phyloP scores from a whole-genome alignment of 2,329 filamentous ascomycete genomes.

The Alternaria longipes region DNA sequence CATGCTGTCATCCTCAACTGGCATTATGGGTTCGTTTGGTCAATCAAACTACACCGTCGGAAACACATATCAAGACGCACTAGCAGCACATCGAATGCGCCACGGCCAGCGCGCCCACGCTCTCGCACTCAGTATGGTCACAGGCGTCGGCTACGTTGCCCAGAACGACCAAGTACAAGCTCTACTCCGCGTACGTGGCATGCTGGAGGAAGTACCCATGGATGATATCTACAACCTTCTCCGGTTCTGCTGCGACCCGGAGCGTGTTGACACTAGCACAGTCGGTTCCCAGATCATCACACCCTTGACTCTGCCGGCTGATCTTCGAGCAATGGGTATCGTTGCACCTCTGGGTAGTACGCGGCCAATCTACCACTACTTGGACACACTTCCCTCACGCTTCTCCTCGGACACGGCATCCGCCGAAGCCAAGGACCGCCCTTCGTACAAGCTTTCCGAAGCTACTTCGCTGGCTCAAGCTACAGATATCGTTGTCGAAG shows the following conservation, averaged over 20 bases:
- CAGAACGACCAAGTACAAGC: slow-evolving; percentile 23
- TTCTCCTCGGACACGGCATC: slow-evolving; percentile 1
- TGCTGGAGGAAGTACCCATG: slow-evolving; percentile 24
- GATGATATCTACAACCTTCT: slow-evolving; percentile 32
- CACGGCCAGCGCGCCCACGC: slow-evolving; percentile 26
- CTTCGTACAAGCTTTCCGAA: slow-evolving; percentile 10
- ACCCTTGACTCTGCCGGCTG: slow-evolving; percentile 26
- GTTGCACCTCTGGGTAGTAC: slow-evolving; percentile 30
- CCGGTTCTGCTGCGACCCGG: slow-evolving; percentile 28
- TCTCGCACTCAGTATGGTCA: slow-evolving; percentile 31
- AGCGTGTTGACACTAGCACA: slow-evolving; percentile 1
- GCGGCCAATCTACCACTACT: slow-evolving; percentile 18
- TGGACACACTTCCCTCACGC: slow-evolving; percentile 19
- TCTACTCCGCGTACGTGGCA: slow-evolving; percentile 15
- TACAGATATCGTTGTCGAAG: slow-evolving; percentile 22
- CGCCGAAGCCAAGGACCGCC: slow-evolving; percentile 17
- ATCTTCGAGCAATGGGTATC: slow-evolving; percentile 23
- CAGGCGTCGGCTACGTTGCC: slow-evolving; percentile 25
- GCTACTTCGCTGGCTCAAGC: slow-evolving; percentile 18
- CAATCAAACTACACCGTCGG: slow-evolving; percentile 40
- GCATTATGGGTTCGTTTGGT: slow-evolving; percentile 30
- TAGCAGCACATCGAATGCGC: slow-evolving; percentile 31
- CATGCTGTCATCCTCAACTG: slow-evolving; percentile 31
- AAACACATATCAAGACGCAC: slow-evolving; percentile 37
- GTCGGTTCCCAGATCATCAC: slow-evolving; percentile 29